A percentile compares a stretch with the other conserved stretches of the same genome.
Conservation (phyloP, 805 yeast genomes). For the Wickerhamiella brachini region DNA sequence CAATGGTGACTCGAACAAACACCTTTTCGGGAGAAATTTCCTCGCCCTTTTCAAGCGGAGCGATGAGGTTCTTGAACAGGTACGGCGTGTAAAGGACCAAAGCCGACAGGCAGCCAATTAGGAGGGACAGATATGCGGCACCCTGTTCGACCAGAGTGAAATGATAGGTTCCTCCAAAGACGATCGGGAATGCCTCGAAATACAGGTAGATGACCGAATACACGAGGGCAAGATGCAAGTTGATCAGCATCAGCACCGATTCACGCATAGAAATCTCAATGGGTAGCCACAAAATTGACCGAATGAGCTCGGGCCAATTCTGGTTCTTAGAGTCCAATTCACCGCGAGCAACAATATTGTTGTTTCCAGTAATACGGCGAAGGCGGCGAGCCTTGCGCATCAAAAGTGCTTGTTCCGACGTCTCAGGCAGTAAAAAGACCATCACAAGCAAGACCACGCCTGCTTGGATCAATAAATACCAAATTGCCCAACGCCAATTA, state of each 20-base stretch:
- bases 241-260: slow-evolving; percentile 41
- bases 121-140: slow-evolving; percentile 32
- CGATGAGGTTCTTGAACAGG: background rate
- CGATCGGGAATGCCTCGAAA: slow-evolving; percentile 51
- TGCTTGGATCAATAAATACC: slow-evolving; percentile 32
- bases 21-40: slow-evolving; percentile 8
- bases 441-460: slow-evolving; percentile 29
- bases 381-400: slow-evolving; percentile 36
- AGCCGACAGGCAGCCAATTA: slow-evolving; percentile 34
- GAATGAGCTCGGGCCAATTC: slow-evolving; percentile 22
- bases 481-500: slow-evolving; percentile 42
- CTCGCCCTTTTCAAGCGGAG: background rate
- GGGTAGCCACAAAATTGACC: slow-evolving; percentile 35
- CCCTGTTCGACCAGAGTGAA: slow-evolving; percentile 39
- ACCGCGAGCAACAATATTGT: slow-evolving; percentile 9
- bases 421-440: slow-evolving; percentile 35
- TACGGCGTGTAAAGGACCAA: slow-evolving; percentile 10
- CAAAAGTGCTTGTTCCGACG: slow-evolving; percentile 33
- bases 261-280: slow-evolving; percentile 34
- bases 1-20: slow-evolving; percentile 23
- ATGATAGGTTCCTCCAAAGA: slow-evolving; percentile 31
- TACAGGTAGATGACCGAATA: slow-evolving; percentile 42
- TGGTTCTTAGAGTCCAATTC: slow-evolving; percentile 14
- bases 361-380: slow-evolving; percentile 29
- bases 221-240: slow-evolving; percentile 37